Conservation (phyloP, 768 basidiomycete genomes). For the Tricholoma sp. region DNA sequence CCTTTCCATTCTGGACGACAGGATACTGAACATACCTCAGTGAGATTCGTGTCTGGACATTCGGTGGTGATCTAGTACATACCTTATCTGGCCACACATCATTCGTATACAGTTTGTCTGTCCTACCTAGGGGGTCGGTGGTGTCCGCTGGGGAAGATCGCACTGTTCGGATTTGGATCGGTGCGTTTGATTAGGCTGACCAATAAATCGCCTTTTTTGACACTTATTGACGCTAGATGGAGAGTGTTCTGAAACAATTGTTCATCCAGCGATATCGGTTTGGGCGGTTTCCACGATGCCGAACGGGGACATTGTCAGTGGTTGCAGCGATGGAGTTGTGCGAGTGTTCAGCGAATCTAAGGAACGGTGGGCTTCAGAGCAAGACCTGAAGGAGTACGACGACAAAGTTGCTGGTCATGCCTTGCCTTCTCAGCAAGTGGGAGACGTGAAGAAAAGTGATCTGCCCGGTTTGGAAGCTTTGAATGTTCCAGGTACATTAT, state of each 20-base stretch:
- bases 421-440: constrained; percentile 81
- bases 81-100: constrained; percentile 93
- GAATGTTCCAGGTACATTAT: constrained; percentile 54
- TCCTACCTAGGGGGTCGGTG: constrained; percentile 76
- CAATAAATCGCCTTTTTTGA: background rate
- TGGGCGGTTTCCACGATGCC: constrained; percentile 89
- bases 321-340: constrained; percentile 82
- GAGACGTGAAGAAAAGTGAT: constrained; percentile 90
- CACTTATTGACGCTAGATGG: constrained; percentile 49
- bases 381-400: constrained; percentile 65
- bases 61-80: constrained; percentile 72
- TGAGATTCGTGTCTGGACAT: constrained; percentile 89
- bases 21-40: constrained; percentile 32
- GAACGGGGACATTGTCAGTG: constrained; percentile 89
- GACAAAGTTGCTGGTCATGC: constrained; percentile 72
- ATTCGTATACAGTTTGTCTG: constrained; percentile 88
- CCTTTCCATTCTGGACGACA: background rate
- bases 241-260: constrained; percentile 81
- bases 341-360: constrained; percentile 77
- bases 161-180: constrained; percentile 86
- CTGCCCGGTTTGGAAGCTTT: constrained; percentile 85
- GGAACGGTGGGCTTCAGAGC: constrained; percentile 67
- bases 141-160: constrained; percentile 95
- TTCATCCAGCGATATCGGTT: constrained; percentile 95
- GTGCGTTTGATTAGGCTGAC: constrained; percentile 32